phyloP scores from a whole-genome alignment of 192 early-diverging fungal species.

The Radiomyces spectabilis region DNA sequence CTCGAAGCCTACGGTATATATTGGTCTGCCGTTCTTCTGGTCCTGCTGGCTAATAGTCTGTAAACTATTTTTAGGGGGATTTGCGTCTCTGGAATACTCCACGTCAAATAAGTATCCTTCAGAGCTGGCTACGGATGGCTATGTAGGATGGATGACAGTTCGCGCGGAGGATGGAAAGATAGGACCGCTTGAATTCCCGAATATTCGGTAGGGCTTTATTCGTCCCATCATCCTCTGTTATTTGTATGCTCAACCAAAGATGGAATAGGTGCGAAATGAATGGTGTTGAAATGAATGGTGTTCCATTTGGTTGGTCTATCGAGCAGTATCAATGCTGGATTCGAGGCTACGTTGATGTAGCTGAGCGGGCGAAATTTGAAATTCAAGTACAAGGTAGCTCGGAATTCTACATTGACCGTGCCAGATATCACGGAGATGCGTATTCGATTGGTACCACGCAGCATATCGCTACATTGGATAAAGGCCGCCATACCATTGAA shows the following conservation, averaged over 20 bases:
- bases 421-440: constrained; percentile 52
- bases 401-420: constrained; percentile 58
- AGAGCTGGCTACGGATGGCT: constrained; percentile 54
- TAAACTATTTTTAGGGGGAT: constrained; percentile 44
- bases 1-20: constrained; percentile 59
- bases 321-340: constrained; percentile 48
- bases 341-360: constrained; percentile 18
- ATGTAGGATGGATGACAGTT: constrained; percentile 49
- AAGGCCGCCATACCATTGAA: constrained; percentile 46
- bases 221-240: too few relatives aligned
- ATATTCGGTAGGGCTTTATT: constrained; percentile 29
- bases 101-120: constrained; percentile 47
- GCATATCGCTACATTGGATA: constrained; percentile 36
- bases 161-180: constrained; percentile 40
- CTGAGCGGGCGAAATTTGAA: constrained; percentile 13
- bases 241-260: too few relatives aligned
- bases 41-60: neutral
- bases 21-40: neutral
- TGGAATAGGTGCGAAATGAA: too few relatives aligned
- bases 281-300: constrained; percentile 5
- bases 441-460: constrained; percentile 44
- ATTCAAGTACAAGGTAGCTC: constrained; percentile 45
- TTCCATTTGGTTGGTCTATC: constrained; percentile 39
- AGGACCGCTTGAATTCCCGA: constrained; percentile 38
- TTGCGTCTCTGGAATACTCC: constrained; percentile 45